Evolutionary conservation across 2,329 filamentous ascomycete species (phyloP), one percentile per base, ranked within the genome.

Genomic region (Colletotrichum viniferum): DNA sequence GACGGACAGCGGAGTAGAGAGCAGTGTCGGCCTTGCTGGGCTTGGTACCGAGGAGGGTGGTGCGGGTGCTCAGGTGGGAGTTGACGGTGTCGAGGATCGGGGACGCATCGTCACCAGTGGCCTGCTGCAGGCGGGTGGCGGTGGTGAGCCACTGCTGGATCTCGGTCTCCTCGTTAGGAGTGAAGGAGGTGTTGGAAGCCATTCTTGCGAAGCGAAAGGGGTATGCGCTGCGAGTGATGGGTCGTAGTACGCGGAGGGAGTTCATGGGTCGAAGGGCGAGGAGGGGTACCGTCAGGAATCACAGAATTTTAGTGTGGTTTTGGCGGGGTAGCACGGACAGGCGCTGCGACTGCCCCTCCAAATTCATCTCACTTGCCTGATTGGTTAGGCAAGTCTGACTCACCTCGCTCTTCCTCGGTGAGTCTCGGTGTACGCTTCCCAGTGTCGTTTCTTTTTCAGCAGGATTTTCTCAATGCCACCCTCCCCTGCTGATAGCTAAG

Each of bases 81-180:
- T 98, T 98, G 80, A 98, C 91, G 71, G 93, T 91, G 74, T 93
- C 91, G 77, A 98, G 91, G 76, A 96, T 93, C 77, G 92, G 89
- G 34, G 91, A 88, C 77, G 89, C 87, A 71, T 93, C 90, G 78
- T 90, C 86, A 74, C 90, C 87, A 36, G 89, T 69, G n/a, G 78
- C 74, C 38, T 88, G 85, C 81, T 91, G 91, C 82, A 97, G 90
- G 78, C 94, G 92, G 76, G 93, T 90, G 56, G 95, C 92, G 61
- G 94, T 94, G 81, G 92, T 93, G 82, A 96, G 90, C 96, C 96
- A 98, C 88, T 97, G 94, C 85, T 94, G 92, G 84, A 98, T 94
- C 87, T 98, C 95, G 21, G 94, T 91, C 86, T 96, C 93, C 87
- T 98, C 96, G 78, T 92, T 90, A 80, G 93, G 88, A 77, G 92